Evolutionary conservation across 2,329 filamentous ascomycete genomes (phyloP).

Genomic region (Trichophyton mentagrophytes): DNA sequence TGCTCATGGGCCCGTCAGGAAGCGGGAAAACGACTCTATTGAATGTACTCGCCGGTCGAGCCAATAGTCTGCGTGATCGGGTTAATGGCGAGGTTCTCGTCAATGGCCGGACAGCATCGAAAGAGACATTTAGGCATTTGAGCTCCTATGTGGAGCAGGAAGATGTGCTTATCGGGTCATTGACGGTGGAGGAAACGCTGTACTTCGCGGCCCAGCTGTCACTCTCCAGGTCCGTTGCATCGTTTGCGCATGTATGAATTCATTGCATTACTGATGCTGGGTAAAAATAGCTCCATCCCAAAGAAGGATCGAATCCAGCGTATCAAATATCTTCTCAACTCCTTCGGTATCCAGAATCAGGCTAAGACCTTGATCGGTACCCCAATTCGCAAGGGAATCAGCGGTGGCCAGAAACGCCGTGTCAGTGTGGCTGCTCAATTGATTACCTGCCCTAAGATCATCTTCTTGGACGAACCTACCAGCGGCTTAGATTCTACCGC

Average conservation of each 20-base stretch:
- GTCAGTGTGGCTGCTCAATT: constrained; percentile 69
- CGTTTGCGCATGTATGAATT: background rate
- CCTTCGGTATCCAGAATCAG: constrained; percentile 61
- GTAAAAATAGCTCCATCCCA: constrained; percentile 32
- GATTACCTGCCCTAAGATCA: constrained; percentile 64
- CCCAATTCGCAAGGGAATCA: constrained; percentile 69
- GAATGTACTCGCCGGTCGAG: constrained; percentile 60
- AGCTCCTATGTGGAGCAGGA: constrained; percentile 79
- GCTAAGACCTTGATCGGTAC: constrained; percentile 64
- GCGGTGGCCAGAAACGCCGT: constrained; percentile 71
- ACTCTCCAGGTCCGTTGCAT: constrained; percentile 37
- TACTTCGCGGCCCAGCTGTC: constrained; percentile 62
- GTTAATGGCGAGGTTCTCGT: constrained; percentile 45
- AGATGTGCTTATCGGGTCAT: constrained; percentile 66
- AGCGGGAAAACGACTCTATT: constrained; percentile 74
- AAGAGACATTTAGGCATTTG: constrained; percentile 48
- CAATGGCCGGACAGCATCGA: constrained; percentile 48
- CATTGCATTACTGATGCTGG: background rate
- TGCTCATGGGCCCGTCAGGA: constrained; percentile 66
- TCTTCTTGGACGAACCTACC: constrained; percentile 77
- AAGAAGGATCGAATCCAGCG: constrained; percentile 49
- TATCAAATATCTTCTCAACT: constrained; percentile 52
- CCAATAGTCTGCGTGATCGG: constrained; percentile 40
- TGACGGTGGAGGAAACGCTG: constrained; percentile 70
- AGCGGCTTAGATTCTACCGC: constrained; percentile 70